These are phyloP conservation scores for Kandelia obovata DNA, from an alignment of 345 rosid species.

Conservation along the genomic window DNA sequence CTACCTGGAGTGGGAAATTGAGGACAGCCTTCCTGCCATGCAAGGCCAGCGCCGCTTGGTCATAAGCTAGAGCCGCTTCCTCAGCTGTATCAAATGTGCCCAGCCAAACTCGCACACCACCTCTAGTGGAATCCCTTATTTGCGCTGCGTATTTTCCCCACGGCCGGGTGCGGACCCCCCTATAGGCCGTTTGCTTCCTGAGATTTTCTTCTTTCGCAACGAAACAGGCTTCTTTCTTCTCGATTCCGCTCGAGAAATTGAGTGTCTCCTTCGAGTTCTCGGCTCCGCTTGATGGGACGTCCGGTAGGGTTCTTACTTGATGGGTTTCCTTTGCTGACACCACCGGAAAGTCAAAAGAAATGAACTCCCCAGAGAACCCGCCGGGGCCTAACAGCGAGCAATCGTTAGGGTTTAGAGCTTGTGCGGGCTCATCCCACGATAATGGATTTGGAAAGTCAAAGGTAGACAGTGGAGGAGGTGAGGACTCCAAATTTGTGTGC, in stretches of 20 bases:
- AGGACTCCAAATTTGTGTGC: too few species aligned
- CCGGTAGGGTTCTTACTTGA: too few species aligned
- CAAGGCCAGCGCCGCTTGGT: constrained; percentile 65
- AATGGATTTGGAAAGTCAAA: too few species aligned
- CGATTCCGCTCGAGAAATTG: neutral
- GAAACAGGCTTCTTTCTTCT: neutral
- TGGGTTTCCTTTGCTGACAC: neutral
- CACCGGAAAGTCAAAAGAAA: neutral
- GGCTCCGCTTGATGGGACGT: neutral
- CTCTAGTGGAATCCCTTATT: neutral
- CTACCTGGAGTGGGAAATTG: neutral
- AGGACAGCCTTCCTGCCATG: constrained; percentile 35
- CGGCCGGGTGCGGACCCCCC: neutral
- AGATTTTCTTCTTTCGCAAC: neutral
- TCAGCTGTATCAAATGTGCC: neutral
- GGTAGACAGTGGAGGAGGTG: too few species aligned
- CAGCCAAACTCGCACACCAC: constrained; percentile 2
- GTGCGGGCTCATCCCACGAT: too few species aligned
- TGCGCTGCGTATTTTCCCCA: neutral
- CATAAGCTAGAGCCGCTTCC: constrained; percentile 44
- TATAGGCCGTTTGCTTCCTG: neutral
- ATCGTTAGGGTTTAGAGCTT: too few species aligned
- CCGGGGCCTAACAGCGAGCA: too few species aligned
- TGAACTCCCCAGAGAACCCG: too few species aligned
- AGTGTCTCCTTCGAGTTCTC: neutral